Conservation (phyloP, 768 basidiomycete species). For the Auricularia cornea region DNA sequence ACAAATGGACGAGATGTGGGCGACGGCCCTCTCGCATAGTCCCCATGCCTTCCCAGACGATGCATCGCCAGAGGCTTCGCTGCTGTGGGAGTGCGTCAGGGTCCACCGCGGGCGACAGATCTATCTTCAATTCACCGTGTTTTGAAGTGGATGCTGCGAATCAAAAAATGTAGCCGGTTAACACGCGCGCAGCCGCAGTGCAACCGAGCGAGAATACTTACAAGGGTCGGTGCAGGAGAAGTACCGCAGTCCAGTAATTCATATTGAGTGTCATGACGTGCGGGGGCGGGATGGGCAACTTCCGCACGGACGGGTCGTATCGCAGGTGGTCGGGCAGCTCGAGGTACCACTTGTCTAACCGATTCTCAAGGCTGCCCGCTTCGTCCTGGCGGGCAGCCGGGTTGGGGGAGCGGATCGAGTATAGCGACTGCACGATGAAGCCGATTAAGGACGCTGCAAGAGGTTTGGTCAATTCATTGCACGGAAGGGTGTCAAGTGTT, state of each 20-base stretch:
- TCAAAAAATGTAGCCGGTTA: not conserved
- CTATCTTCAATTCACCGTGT: conserved; percentile 30
- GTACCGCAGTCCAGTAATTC: conserved; percentile 67
- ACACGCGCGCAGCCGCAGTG: not conserved
- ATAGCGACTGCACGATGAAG: conserved; percentile 56
- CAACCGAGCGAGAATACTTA: conserved; percentile 30
- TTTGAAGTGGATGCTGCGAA: conserved; percentile 22
- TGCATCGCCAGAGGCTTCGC: conserved; percentile 22
- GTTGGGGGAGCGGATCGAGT: conserved; percentile 53
- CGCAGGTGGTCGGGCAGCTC: conserved; percentile 55
- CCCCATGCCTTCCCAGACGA: conserved; percentile 62
- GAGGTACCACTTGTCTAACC: conserved; percentile 68
- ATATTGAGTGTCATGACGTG: conserved; percentile 62
- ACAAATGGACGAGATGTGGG: conserved; percentile 62
- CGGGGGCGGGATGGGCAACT: conserved; percentile 44
- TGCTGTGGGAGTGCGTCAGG: not conserved
- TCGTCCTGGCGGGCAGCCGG: conserved; percentile 39
- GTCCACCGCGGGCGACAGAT: not conserved
- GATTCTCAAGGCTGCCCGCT: conserved; percentile 50
- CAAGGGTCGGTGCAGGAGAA: conserved; percentile 73
- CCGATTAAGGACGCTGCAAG: conserved; percentile 56
- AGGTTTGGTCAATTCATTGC: not conserved
- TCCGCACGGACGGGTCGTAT: conserved; percentile 46
- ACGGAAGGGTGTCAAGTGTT: not conserved
- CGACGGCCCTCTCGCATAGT: conserved; percentile 63